Conservation (phyloP, 371 early-diverging fungal genomes). For the Mucor plumbeus region DNA sequence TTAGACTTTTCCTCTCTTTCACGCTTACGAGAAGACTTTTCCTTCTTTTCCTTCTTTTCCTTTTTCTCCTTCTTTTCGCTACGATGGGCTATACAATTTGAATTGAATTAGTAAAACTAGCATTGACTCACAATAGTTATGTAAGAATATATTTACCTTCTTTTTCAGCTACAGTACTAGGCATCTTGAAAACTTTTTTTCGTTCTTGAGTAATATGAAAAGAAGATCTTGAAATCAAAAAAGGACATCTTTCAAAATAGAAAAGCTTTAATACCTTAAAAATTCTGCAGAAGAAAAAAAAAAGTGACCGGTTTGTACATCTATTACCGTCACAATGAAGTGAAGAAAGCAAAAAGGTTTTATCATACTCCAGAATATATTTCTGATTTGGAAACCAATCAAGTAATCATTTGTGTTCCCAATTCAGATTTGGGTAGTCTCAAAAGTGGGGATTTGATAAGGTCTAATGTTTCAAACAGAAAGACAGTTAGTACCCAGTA, state of each 20-base stretch:
- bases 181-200: constrained; percentile 9
- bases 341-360: too few relatives aligned
- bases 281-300: constrained; percentile 8
- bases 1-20: constrained; percentile 27
- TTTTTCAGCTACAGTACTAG: constrained; percentile 17
- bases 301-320: constrained; percentile 12
- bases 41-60: constrained; percentile 44
- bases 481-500: too few relatives aligned
- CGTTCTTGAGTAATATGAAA: neutral
- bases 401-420: neutral
- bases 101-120: neutral
- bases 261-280: neutral
- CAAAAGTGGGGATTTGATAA: too few relatives aligned
- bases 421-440: neutral
- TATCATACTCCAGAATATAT: too few relatives aligned
- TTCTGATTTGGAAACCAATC: neutral
- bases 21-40: constrained; percentile 32
- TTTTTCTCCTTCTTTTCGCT: constrained; percentile 23
- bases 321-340: neutral
- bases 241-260: neutral
- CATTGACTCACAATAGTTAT: neutral
- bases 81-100: neutral
- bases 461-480: too few relatives aligned
- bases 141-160: constrained; percentile 7
- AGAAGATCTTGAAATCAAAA: neutral